Base-by-base conservation (phyloP, 768 basidiomycete species). In the Serendipita indica region DNA sequence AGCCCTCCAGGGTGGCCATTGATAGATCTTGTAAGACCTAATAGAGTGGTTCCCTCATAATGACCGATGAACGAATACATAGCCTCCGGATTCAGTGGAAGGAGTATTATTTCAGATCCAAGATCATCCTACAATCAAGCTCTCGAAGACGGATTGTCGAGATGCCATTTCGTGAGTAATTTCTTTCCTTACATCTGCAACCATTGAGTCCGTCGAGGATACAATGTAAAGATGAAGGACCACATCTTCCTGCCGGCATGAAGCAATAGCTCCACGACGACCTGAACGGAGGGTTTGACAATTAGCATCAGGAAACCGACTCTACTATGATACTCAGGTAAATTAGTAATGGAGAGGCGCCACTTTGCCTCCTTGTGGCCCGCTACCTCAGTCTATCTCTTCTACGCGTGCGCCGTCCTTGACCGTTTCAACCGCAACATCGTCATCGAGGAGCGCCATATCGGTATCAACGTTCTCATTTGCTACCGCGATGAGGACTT, bases 91-190 rank as follows among this genome's bases (percentile, higher is more conserved):
- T n/a, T n/a, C n/a, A n/a, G n/a, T n/a, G n/a, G n/a, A n/a, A n/a
- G n/a, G n/a, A n/a, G n/a, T n/a, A n/a, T n/a, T n/a, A n/a, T n/a
- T n/a, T n/a, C n/a, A 46, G n/a, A 25, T 54, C 22, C 60, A 94
- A 88, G 86, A 91, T 65, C 81, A 81, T 69, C 96, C 96, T 0
- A 94, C 91, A 0, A 94, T 99, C 66, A 72, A 64, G 16, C 97
- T 98, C 75, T 87, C 86, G 64, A 68, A 78, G 3, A 83, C 81
- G 64, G 96, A 99, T 85, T 41, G 90, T 98, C 3, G 91, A 97
- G 72, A 99, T 99, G 96, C 96, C 96, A 0, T 99, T 99, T 75
- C 74, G 90, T 88, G 64, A 67, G 86, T 78, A 20, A 6, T 33
- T 39, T 25, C 13, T 33, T 22, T 27, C 12, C n/a, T n/a, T n/a